Percentiles rank a stretch among this genome's conserved stretches.
Conservation (phyloP, 495 filamentous ascomycete genomes). For the Talaromyces trachyspermus region DNA sequence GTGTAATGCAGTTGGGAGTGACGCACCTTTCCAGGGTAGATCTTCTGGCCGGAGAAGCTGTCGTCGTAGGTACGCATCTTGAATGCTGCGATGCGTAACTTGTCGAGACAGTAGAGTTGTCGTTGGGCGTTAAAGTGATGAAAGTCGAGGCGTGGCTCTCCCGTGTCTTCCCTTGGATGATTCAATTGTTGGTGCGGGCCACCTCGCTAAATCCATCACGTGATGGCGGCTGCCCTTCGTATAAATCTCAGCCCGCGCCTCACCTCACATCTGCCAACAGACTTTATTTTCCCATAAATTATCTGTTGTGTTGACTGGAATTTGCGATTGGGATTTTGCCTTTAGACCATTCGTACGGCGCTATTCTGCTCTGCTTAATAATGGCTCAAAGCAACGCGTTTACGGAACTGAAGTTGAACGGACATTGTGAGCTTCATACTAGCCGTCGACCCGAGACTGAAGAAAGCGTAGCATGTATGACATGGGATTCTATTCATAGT, state of each 20-base stretch:
- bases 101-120: slow-evolving; percentile 28
- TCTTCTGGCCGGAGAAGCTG: slow-evolving; percentile 93
- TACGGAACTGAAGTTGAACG: too few species aligned
- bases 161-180: slow-evolving; percentile 20
- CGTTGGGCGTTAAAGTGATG: slow-evolving; percentile 35
- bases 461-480: background rate
- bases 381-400: too few species aligned
- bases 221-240: slow-evolving; percentile 38
- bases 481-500: background rate
- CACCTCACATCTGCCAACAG: background rate
- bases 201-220: slow-evolving; percentile 43
- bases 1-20: background rate
- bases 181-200: slow-evolving; percentile 44
- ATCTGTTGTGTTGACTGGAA: too few species aligned
- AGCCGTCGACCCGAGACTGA: too few species aligned
- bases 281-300: background rate
- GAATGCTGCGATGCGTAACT: slow-evolving; percentile 50
- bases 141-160: slow-evolving; percentile 33
- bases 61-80: slow-evolving; percentile 98
- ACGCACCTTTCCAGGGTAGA: slow-evolving; percentile 98
- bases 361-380: too few species aligned
- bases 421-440: too few species aligned
- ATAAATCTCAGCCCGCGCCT: slow-evolving; percentile 2
- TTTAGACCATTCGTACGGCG: too few species aligned
- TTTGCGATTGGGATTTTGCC: background rate